phyloP scores from a whole-genome alignment of 2,329 filamentous ascomycete species.

The Paecilomyces niveus region DNA sequence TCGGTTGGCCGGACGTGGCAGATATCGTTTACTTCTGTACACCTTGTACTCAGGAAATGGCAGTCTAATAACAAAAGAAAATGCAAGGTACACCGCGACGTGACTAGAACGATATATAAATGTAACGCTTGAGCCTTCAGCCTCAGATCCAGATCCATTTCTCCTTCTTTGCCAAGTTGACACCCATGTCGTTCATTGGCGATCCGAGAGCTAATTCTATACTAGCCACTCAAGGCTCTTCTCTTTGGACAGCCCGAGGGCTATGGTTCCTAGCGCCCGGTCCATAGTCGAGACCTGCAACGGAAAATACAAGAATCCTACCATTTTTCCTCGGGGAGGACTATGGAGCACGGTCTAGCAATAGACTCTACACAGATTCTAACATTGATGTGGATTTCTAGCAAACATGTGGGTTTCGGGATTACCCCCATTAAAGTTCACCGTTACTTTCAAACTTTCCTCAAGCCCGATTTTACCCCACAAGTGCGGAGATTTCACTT shows the following conservation, averaged over 20 bases:
- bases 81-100: neutral
- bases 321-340: neutral
- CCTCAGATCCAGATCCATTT: neutral
- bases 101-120: neutral
- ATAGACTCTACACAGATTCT: neutral
- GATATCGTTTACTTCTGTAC: neutral
- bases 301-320: neutral
- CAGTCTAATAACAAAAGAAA: neutral
- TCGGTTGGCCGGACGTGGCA: neutral
- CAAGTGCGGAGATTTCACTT: neutral
- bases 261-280: neutral
- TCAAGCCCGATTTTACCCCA: neutral
- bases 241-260: neutral
- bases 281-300: neutral
- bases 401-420: neutral
- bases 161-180: neutral
- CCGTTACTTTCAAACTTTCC: neutral
- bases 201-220: neutral
- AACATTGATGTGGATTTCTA: neutral
- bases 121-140: neutral
- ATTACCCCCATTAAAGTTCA: neutral
- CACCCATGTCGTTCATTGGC: neutral
- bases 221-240: neutral
- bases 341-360: neutral
- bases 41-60: neutral